Conservation (phyloP, 2,329 filamentous ascomycete genomes). For the Phaeosphaeria sp. region DNA sequence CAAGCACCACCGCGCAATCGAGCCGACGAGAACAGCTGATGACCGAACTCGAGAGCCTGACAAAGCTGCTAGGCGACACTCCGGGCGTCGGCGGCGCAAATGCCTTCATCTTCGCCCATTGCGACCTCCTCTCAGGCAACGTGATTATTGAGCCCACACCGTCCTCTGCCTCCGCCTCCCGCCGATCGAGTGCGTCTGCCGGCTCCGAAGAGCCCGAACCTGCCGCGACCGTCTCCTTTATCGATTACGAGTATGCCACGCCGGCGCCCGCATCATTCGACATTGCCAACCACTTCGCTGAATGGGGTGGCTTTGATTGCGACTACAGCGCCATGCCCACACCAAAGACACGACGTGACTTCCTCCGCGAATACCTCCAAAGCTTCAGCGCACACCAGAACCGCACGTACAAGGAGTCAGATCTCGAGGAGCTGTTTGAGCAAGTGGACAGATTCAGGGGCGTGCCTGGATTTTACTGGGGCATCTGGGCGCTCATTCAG, state of each 20-base stretch:
- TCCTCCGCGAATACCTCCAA: constrained; percentile 81
- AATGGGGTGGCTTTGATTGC: constrained; percentile 98
- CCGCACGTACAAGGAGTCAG: constrained; percentile 56
- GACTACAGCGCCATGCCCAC: constrained; percentile 86
- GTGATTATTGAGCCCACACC: constrained; percentile 77
- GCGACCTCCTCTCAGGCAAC: constrained; percentile 94
- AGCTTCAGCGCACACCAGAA: constrained; percentile 64
- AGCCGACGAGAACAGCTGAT: constrained; percentile 73
- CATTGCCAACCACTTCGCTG: constrained; percentile 96
- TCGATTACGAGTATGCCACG: constrained; percentile 98
- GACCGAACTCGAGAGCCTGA: constrained; percentile 73
- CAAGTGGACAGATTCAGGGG: constrained; percentile 90
- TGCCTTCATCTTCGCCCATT: constrained; percentile 90
- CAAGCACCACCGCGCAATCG: constrained; percentile 71
- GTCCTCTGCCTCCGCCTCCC: constrained; percentile 42
- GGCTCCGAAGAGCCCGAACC: constrained; percentile 38
- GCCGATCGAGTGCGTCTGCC: constrained; percentile 41
- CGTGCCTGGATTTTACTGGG: constrained; percentile 88
- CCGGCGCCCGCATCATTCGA: constrained; percentile 95
- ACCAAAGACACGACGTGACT: constrained; percentile 74
- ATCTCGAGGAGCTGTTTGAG: constrained; percentile 71
- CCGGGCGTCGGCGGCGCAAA: constrained; percentile 73
- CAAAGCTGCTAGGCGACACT: constrained; percentile 74
- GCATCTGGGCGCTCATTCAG: constrained; percentile 95
- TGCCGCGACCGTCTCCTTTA: constrained; percentile 65